Base-by-base conservation (phyloP, 352 stramenopile genomes). In the Phytophthora meadii region DNA sequence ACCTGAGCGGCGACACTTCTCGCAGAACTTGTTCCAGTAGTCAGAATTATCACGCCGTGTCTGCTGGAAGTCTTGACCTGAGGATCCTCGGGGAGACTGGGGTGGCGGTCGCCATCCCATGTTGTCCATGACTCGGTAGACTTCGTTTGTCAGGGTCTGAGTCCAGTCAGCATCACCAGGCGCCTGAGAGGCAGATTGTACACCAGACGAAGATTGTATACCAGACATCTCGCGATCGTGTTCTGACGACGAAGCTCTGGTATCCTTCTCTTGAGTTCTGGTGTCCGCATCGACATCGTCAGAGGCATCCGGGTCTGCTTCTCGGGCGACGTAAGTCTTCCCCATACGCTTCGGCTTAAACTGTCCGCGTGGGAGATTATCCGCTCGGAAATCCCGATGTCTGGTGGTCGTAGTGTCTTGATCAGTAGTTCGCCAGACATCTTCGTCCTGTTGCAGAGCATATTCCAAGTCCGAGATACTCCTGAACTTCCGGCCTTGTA, bases 401-500 rank as follows among this genome's bases (percentile, higher is more conserved):
- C 36, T 50, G 9, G 44, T 12, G 0, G 2, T 5, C 7, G 12
- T n/a, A 0, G 22, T 14, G 1, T 34, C 44, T 0, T 19, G 22
- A 10, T 17, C 19, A 8, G 7, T 8, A 2, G 14, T 9, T 11
- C 11, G 4, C 44, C 44, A 50, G 3, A 50, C 44, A 12, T 34
- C 19, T 8, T 50, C 24, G 19, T 50, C 12, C 5, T 34, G 44
- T 17, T 19, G 4, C 1, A 50, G 8, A 30, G 46, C 46, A 11
- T 27, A 41, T 24, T 41, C 46, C 27, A 41, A 1, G 14, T 53
- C 46, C 0, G 11, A 5, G 17, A 41, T 53, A 5, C 1, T 28
- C 46, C 27, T 40, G 28, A 53, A 53, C 39, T 27, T 6, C n/a
- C 42, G 28, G 6, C 6, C 47, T 54, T 54, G 47, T 12, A 54